Evolutionary conservation across 495 filamentous ascomycete genomes (phyloP).

Genomic region (Eremomyces bilateralis): DNA sequence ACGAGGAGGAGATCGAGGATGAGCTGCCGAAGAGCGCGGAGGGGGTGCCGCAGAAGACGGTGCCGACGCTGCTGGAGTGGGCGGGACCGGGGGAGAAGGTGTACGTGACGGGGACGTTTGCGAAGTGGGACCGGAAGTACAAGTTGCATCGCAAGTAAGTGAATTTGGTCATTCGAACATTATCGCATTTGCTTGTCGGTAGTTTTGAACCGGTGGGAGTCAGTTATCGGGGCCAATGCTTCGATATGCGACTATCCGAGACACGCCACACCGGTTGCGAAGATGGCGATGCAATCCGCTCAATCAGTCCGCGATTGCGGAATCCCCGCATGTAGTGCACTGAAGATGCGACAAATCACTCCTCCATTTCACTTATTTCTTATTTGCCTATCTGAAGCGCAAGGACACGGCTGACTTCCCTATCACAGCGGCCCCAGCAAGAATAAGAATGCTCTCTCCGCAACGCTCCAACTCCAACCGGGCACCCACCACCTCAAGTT

Average conservation of each 20-base stretch:
- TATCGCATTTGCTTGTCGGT: no score
- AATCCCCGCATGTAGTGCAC: no score
- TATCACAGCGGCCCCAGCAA: constrained; percentile 15
- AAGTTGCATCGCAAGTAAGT: constrained; percentile 65
- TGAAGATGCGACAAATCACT: no score
- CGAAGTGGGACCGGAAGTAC: constrained; percentile 84
- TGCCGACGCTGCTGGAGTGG: constrained; percentile 76
- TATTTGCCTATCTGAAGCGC: constrained; percentile 7
- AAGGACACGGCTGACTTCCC: not conserved
- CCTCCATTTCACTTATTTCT: no score
- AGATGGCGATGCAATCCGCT: no score
- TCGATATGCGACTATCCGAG: no score
- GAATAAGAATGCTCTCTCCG: constrained; percentile 41
- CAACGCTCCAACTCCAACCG: constrained; percentile 59
- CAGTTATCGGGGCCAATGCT: no score
- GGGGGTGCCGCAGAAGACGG: constrained; percentile 19
- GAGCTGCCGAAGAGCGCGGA: constrained; percentile 41
- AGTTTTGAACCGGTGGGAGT: no score
- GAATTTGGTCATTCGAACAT: not conserved
- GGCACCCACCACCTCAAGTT: constrained; percentile 96
- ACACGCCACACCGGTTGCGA: no score
- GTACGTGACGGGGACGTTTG: constrained; percentile 92
- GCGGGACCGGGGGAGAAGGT: constrained; percentile 56
- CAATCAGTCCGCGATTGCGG: no score
- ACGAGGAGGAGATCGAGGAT: constrained; percentile 61